Evolutionary conservation across 1,139 yeast genomes (phyloP), one percentile per base, ranked within the genome.

Genomic region (Eremothecium sinecaudum): DNA sequence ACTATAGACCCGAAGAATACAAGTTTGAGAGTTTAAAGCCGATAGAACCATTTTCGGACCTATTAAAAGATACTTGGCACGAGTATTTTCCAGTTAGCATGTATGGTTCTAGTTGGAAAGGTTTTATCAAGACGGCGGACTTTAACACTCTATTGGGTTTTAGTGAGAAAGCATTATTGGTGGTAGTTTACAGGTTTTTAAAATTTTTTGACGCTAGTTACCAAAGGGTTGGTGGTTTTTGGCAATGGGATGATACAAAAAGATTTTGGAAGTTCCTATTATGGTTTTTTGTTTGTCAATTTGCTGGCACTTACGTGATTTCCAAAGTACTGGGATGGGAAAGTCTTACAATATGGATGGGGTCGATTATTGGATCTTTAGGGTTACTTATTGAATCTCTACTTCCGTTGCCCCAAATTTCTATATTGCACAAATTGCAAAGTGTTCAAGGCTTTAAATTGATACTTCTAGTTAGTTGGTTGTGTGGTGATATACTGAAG

Each of bases 361-460:
- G 61, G 2, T 52, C 59, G 2, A 43, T 69, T 1, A 64, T 86
- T 29, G 95, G 94, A 0, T 63, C 81, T 3, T 46, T 72, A 13
- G 93, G 95, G 0, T 67, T 86, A 29, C 66, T 83, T 36, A 69
- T 82, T 16, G 96, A 86, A 52, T 75, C 90, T n/a, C 62, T 82
- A 15, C 63, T 86, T 38, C 96, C 96, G 3, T 62, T 86, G 33
- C 96, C 96, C 0, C 96, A 86, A 57, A 82, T 86, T 32, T 62
- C 87, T 20, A 63, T 83, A 39, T 69, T 83, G 36, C 70, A 75
- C 50, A 66, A 87, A 39, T 57, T 82, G 18, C 73, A 75, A 46
- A 73, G 83, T 1, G 75, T 80, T 5, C 79, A 79, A 45, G 90
- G 90, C 42, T 84, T 86, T 61, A 79, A 86, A 48, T 64, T 78